Evolutionary conservation across 139 green algal genomes (phyloP), one percentile per base, ranked within the genome.

Genomic region (Diplosphaera chodatii): DNA sequence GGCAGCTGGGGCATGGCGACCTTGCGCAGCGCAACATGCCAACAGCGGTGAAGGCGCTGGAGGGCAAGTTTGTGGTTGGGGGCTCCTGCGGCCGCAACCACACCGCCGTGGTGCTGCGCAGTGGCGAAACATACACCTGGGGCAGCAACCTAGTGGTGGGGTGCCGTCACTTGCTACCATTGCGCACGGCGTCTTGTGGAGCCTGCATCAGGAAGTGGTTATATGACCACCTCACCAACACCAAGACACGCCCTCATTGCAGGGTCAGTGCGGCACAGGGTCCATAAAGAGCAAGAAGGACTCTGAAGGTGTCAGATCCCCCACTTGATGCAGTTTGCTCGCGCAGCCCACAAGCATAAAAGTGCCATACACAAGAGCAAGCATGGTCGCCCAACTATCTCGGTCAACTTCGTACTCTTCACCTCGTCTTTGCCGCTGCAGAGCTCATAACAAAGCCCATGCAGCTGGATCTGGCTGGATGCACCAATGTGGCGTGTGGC

Each of bases 1-100:
- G 92, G 1, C 92, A 97, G 83, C 85, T 97, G 66, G 92, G 92
- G 1, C 84, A 93, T 40, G 92, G 92, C 0, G 92, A 97, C 74
- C 67, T 78, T 3, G 32, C 83, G 29, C 83, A 92, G 66, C 80
- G 92, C 70, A 95, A 93, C 75, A 70, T 79, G 1, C 91, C 91
- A 5, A 87, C 75, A 5, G 34, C 88, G n/a, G 79, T 95, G n/a
- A 68, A 75, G 15, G 79, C 33, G 0, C 75, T 96, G 56, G 33
- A 72, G 1, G 84, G 78, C 33, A 87, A 85, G 65, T 69, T 80
- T 23, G 67, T 88, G 4, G 65, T 84, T 8, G 72, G 37, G 77
- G 90, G 70, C 0, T 69, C 84, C 27, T 83, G 78, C 3, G 92
- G 91, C 1, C 77, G 79, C 37, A 77, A 89, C 75, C 93, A 98